Percentiles rank a stretch among this genome's conserved stretches.
phyloP scores from a whole-genome alignment of 768 basidiomycete genomes.

The Phylloporus sp. region DNA sequence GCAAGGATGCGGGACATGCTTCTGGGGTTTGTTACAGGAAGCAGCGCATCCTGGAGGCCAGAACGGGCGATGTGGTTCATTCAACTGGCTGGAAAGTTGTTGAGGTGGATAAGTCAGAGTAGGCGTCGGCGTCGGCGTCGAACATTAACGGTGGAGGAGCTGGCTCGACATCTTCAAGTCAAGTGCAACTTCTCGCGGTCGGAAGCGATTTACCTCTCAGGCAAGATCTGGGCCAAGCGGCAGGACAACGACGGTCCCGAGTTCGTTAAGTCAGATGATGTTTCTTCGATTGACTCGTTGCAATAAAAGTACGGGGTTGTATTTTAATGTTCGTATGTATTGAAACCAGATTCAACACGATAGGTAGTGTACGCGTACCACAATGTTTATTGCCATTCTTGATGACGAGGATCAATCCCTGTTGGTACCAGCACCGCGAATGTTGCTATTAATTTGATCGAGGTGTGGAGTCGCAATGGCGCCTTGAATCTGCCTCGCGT shows the following conservation, averaged over 20 bases:
- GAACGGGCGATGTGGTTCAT: slow-evolving; percentile 26
- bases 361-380: neutral
- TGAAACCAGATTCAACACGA: neutral
- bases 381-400: neutral
- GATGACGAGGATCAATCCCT: slow-evolving; percentile 1
- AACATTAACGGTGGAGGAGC: slow-evolving; percentile 15
- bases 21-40: slow-evolving; percentile 13
- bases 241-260: slow-evolving; percentile 19
- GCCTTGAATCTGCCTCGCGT: slow-evolving; percentile 6
- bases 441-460: neutral
- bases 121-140: slow-evolving; percentile 8
- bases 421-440: neutral
- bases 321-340: slow-evolving; percentile 7
- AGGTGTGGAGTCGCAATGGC: slow-evolving; percentile 3
- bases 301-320: neutral
- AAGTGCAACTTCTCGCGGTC: slow-evolving; percentile 20
- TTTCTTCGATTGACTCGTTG: slow-evolving; percentile 10
- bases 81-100: slow-evolving; percentile 16
- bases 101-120: slow-evolving; percentile 19
- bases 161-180: slow-evolving; percentile 21
- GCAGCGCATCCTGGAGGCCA: slow-evolving; percentile 15
- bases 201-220: slow-evolving; percentile 22
- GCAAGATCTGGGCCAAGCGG: slow-evolving; percentile 23
- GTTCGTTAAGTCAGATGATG: slow-evolving; percentile 22
- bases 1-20: slow-evolving; percentile 21